Percentiles rank a stretch among this genome's conserved stretches.
Evolutionary conservation across 495 filamentous ascomycete species (phyloP).

Genomic region (Penicillium roqueforti): DNA sequence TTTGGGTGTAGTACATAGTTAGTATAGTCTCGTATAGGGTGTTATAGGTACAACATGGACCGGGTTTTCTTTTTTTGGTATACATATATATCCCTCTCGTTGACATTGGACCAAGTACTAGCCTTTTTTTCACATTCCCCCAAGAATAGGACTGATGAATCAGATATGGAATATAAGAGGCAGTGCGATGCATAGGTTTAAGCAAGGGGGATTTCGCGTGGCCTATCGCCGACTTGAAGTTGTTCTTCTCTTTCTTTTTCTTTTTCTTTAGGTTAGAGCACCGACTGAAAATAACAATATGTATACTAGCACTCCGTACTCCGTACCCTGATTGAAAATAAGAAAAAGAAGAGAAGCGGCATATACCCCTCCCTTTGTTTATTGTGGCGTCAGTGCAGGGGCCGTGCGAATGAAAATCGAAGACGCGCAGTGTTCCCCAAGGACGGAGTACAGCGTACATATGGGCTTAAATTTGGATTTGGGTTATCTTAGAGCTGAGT

Average conservation of each 20-base stretch:
- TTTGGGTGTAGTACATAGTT: no score
- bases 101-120: neutral
- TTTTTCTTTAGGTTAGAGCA: neutral
- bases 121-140: neutral
- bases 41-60: neutral
- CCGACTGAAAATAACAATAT: neutral
- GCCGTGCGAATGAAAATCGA: neutral
- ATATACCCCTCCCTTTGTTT: constrained; percentile 3
- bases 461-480: no score
- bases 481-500: no score
- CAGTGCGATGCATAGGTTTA: neutral
- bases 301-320: neutral
- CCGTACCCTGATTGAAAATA: neutral
- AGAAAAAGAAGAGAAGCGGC: neutral
- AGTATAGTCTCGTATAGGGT: no score
- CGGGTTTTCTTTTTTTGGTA: neutral
- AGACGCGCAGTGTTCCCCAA: no score
- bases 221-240: neutral
- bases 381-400: constrained; percentile 4
- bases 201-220: constrained; percentile 10
- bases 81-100: neutral
- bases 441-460: no score
- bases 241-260: neutral
- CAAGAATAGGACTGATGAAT: constrained; percentile 1
- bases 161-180: constrained; percentile 2